These are phyloP conservation scores for Ambrosiella xylebori DNA, from an alignment of 2,329 filamentous ascomycete species.

Conservation along the genomic window DNA sequence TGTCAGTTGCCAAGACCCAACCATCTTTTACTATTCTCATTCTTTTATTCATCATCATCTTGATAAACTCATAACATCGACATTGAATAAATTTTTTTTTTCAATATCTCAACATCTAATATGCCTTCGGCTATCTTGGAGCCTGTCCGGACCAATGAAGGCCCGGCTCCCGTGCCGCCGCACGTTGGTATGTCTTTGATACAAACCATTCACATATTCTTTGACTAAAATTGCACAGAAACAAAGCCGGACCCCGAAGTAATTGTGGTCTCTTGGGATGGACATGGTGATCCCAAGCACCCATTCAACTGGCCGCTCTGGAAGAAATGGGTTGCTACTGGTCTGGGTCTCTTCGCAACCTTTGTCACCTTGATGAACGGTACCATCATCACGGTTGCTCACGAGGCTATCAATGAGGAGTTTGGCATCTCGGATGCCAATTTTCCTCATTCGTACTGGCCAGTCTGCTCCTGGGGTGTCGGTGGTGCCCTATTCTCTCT, in stretches of 20 bases:
- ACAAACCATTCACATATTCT: not conserved
- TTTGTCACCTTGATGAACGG: conserved; percentile 14
- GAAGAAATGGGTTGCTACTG: conserved; percentile 22
- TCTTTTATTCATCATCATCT: too few species aligned
- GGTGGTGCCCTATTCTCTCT: conserved; percentile 25
- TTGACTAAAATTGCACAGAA: not conserved
- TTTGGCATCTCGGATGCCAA: conserved; percentile 14
- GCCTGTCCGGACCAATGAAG: conserved; percentile 3
- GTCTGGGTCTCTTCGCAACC: conserved; percentile 20
- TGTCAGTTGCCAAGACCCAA: too few species aligned
- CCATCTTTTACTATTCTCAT: too few species aligned
- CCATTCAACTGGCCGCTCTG: conserved; percentile 50
- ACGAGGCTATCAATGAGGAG: conserved; percentile 14
- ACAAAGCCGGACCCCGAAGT: conserved; percentile 3
- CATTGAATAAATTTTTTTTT: not conserved
- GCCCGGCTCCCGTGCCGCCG: not conserved
- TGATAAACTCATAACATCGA: too few species aligned
- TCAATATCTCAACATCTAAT: not conserved
- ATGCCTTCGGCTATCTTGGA: conserved; percentile 1
- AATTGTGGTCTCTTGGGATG: conserved; percentile 40
- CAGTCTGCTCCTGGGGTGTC: conserved; percentile 17
- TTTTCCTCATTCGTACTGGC: conserved; percentile 12
- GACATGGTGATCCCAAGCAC: conserved; percentile 40
- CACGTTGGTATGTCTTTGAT: not conserved
- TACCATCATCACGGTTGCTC: conserved; percentile 12